Conservation (phyloP, 148 eudicot genomes). For the Mesembryanthemum crystallinum region DNA sequence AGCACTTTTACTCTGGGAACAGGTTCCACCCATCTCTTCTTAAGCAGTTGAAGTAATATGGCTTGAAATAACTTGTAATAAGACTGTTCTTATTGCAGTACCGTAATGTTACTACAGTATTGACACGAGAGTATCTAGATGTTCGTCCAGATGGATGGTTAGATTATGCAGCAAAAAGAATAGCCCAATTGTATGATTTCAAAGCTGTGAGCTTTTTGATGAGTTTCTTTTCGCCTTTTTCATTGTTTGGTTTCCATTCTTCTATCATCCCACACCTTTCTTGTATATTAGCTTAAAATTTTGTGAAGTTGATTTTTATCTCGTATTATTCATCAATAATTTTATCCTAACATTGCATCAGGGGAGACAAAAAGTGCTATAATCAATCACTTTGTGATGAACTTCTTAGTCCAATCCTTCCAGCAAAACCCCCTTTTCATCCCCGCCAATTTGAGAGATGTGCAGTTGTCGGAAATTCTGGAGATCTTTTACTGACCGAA, state of each 20-base stretch:
- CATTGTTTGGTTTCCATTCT: background rate
- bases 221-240: conserved; percentile 1
- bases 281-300: background rate
- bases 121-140: conserved; percentile 97
- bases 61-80: background rate
- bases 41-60: background rate
- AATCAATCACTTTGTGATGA: conserved; percentile 90
- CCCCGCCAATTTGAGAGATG: conserved; percentile 88
- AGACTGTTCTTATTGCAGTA: conserved; percentile 67
- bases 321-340: background rate
- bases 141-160: conserved; percentile 98
- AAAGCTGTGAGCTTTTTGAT: conserved; percentile 5
- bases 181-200: conserved; percentile 78
- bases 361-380: conserved; percentile 84
- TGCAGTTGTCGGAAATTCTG: conserved; percentile 99
- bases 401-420: conserved; percentile 74
- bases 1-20: conserved; percentile 91
- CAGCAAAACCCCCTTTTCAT: conserved; percentile 88
- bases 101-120: conserved; percentile 96
- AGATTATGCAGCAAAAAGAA: conserved; percentile 91
- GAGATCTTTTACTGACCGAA: conserved; percentile 86
- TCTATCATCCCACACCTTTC: background rate
- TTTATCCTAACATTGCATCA: conserved; percentile 16
- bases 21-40: conserved; percentile 44
- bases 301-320: background rate